Base-by-base conservation (phyloP, 768 basidiomycete species). In the Leccinum arenicola region DNA sequence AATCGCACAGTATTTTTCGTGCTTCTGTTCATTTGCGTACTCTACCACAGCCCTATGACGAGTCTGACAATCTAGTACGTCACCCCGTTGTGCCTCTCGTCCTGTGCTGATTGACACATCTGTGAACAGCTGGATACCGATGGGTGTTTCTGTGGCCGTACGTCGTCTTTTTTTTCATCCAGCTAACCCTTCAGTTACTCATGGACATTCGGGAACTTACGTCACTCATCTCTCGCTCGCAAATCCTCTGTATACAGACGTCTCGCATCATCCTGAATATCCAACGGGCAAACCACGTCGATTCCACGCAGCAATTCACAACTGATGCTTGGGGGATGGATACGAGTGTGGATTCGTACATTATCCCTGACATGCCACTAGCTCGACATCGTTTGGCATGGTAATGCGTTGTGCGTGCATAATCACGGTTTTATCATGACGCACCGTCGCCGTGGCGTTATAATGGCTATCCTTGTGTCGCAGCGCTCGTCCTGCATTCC, bases 121-220 rank as follows among this genome's bases (percentile, higher is more conserved):
- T 0, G 9, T 19, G 23, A 62, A 29, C n/a, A 67, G 68, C 38
- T 69, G 65, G 59, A 47, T 71, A n/a, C 64, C 69, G 3, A 50
- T 61, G 55, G 35, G 57, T 4, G 47, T 38, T 27, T 68, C 61
- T 11, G 15, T 71, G 23, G 60, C 61, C 3, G 68, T 69, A 43
- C 21, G 69, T 64, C 2, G 38, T 15, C 11, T 17, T 17, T 45
- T 0, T 29, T 14, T 51, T 49, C 19, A 8, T 43, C n/a, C 40
- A 19, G 38, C n/a, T 9, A 10, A 43, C n/a, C 40, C n/a, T 43
- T 19, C 8, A 43, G 40, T 43, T n/a, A 43, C 40, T 43, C 10
- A 43, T 43, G n/a, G n/a, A 19, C 8, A 19, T 43, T 25, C 6
- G 5, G 7, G 27, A 17, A 27, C 19, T 56, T 49, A 54, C 23